These are phyloP conservation scores for Pseudisothecium myosuroides DNA, from an alignment of 225 moss, liverwort and hornwort species.

Conservation along the genomic window DNA sequence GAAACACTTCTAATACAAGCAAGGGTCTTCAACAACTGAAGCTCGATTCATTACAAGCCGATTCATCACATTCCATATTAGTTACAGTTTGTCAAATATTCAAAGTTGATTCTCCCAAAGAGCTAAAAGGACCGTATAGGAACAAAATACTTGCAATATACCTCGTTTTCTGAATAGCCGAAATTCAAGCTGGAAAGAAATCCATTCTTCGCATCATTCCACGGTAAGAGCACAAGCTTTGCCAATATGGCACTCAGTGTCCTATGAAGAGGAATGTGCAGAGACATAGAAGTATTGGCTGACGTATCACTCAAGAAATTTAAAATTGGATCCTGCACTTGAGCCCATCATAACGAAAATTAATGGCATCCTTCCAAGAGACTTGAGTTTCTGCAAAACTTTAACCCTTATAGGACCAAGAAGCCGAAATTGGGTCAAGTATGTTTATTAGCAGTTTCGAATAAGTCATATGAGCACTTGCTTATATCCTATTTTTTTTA, in stretches of 20 bases:
- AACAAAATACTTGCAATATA: conserved; percentile 2
- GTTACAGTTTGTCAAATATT: neutral
- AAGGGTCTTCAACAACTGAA: neutral
- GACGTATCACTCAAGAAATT: conserved; percentile 7
- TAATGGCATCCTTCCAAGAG: neutral
- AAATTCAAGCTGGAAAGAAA: conserved; percentile 59
- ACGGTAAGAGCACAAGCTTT: conserved; percentile 81
- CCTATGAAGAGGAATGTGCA: conserved; percentile 95
- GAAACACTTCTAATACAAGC: neutral
- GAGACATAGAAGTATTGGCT: conserved; percentile 35
- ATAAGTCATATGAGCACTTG: neutral
- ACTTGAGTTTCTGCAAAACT: neutral
- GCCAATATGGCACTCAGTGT: conserved; percentile 78
- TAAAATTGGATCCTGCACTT: conserved; percentile 19
- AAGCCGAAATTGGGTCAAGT: neutral
- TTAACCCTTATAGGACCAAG: neutral
- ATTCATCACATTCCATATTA: neutral
- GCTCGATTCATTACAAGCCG: neutral
- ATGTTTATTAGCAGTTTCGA: neutral
- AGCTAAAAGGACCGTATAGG: neutral
- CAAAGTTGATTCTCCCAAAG: neutral
- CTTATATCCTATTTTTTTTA: neutral
- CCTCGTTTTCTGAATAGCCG: conserved; percentile 60
- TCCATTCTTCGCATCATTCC: conserved; percentile 50
- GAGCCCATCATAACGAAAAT: neutral